Percentiles rank a stretch among this genome's conserved stretches.
Conservation (phyloP, 1,139 yeast species). For the Geotrichum australiense region DNA sequence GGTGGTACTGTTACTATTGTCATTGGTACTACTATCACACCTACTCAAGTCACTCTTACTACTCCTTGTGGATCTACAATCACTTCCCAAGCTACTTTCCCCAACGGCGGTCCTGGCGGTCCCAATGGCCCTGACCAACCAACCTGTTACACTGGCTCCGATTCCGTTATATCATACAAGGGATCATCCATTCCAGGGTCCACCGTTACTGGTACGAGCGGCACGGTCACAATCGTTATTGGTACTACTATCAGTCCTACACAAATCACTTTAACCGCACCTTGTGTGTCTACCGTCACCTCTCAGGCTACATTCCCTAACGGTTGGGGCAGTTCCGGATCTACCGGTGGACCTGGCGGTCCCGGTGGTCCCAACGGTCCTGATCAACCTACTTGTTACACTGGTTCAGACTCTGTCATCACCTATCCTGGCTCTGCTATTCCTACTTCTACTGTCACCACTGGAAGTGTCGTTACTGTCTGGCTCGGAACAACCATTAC, state of each 20-base stretch:
- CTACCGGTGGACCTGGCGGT: slow-evolving; percentile 7
- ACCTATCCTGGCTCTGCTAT: slow-evolving; percentile 4
- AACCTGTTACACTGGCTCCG: neutral
- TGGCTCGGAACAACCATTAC: slow-evolving; percentile 6
- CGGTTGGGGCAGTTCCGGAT: slow-evolving; percentile 7
- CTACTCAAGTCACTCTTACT: slow-evolving; percentile 7
- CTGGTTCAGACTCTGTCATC: slow-evolving; percentile 5
- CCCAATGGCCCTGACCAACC: neutral
- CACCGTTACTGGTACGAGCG: slow-evolving; percentile 1
- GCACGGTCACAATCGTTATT: neutral
- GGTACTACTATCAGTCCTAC: slow-evolving; percentile 8
- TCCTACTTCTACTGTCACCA: slow-evolving; percentile 3
- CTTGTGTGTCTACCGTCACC: slow-evolving; percentile 7
- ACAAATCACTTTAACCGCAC: slow-evolving; percentile 5
- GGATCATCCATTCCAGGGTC: neutral
- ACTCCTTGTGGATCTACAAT: slow-evolving; percentile 9
- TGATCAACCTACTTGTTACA: slow-evolving; percentile 6
- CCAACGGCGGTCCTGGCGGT: slow-evolving; percentile 3
- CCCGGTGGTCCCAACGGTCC: slow-evolving; percentile 4
- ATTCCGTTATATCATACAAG: too few species aligned
- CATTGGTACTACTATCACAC: slow-evolving; percentile 5
- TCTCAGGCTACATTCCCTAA: slow-evolving; percentile 1
- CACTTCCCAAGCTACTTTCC: slow-evolving; percentile 11
- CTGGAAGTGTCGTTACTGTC: slow-evolving; percentile 6
- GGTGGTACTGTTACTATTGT: slow-evolving; percentile 4